These are phyloP conservation scores for Plenodomus biglobosus DNA, from an alignment of 2,329 filamentous ascomycete species.

Conservation along the genomic window DNA sequence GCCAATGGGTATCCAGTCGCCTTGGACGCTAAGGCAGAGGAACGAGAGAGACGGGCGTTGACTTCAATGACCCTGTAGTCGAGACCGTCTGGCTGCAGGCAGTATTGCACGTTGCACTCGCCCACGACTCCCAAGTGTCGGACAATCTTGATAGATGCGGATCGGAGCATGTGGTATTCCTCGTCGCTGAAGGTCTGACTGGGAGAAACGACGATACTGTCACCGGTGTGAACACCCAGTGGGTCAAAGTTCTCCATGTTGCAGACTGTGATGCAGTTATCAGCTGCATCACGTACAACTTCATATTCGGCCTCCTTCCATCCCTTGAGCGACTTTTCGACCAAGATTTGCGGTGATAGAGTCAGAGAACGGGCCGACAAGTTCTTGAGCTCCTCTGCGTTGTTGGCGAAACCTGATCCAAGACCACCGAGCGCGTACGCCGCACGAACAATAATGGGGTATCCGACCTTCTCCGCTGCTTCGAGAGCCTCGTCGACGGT, in stretches of 20 bases:
- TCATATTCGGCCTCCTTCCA: constrained; percentile 99
- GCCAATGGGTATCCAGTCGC: constrained; percentile 96
- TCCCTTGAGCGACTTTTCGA: constrained; percentile 98
- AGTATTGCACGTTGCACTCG: constrained; percentile 98
- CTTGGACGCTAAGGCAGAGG: constrained; percentile 95
- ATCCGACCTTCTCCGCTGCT: constrained; percentile 83
- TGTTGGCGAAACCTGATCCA: constrained; percentile 93
- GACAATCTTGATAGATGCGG: constrained; percentile 96
- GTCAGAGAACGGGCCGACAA: constrained; percentile 90
- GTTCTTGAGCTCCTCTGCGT: constrained; percentile 89
- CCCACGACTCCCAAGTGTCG: constrained; percentile 95
- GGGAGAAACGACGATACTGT: constrained; percentile 97
- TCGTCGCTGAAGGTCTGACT: constrained; percentile 97
- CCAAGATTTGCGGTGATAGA: constrained; percentile 91
- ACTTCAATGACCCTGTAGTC: constrained; percentile 99
- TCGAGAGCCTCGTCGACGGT: constrained; percentile 90
- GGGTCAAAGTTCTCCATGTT: constrained; percentile 99
- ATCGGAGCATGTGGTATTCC: constrained; percentile 99
- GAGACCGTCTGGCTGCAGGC: constrained; percentile 90
- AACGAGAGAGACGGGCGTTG: constrained; percentile 96
- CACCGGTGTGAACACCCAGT: constrained; percentile 94
- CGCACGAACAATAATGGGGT: constrained; percentile 96
- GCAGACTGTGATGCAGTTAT: constrained; percentile 99
- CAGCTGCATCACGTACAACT: constrained; percentile 92
- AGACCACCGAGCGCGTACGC: constrained; percentile 95